A percentile compares a stretch with the other conserved stretches of the same genome.
Conservation (phyloP, 345 rosid species). For the Viola odorata region DNA sequence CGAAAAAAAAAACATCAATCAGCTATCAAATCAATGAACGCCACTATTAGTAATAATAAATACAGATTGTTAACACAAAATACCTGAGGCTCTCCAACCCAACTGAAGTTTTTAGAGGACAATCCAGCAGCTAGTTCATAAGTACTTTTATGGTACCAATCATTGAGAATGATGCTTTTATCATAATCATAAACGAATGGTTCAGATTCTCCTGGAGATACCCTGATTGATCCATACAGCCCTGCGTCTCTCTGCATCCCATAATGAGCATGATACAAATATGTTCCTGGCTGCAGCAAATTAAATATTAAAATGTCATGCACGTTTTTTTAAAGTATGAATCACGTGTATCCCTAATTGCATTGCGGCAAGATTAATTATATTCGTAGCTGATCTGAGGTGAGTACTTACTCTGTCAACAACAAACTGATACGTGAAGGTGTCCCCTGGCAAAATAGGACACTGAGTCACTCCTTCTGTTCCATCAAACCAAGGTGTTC, state of each 20-base stretch:
- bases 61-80: not conserved
- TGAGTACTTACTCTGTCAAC: conserved; percentile 56
- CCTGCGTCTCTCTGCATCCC: conserved; percentile 79
- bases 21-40: no score
- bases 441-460: conserved; percentile 61
- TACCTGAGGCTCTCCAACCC: conserved; percentile 86
- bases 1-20: not conserved
- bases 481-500: conserved; percentile 72
- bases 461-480: conserved; percentile 71
- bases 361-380: no score
- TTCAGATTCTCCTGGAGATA: conserved; percentile 40
- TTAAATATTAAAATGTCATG: no score
- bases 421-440: conserved; percentile 51
- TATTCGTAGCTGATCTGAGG: no score
- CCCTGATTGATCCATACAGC: conserved; percentile 57
- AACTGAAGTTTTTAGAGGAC: conserved; percentile 47
- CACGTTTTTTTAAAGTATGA: no score
- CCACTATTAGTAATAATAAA: not conserved
- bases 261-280: conserved; percentile 70
- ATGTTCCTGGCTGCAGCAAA: conserved; percentile 55
- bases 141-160: conserved; percentile 69
- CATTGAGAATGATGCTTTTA: conserved; percentile 52
- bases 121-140: conserved; percentile 58
- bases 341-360: no score
- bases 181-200: conserved; percentile 64